Conservation (phyloP, 2,329 filamentous ascomycete genomes). For the Scytalidium sp. region DNA sequence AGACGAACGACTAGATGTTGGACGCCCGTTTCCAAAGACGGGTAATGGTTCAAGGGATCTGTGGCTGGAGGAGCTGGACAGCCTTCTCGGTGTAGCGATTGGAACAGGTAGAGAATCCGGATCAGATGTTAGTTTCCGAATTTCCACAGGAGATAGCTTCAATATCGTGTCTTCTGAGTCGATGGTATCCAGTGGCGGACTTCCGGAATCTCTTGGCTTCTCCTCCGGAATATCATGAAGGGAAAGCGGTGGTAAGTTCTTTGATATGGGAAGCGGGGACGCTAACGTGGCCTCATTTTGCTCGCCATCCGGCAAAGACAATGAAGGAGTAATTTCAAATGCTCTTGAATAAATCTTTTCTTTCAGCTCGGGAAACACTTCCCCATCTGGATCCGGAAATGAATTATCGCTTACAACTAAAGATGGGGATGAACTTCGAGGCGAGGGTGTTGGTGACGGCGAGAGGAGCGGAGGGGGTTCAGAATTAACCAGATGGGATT, state of each 20-base stretch:
- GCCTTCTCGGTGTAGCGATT: constrained; percentile 40
- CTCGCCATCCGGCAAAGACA: neutral
- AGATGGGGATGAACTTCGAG: constrained; percentile 19
- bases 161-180: constrained; percentile 40
- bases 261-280: constrained; percentile 19
- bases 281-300: constrained; percentile 12
- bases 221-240: constrained; percentile 27
- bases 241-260: constrained; percentile 16
- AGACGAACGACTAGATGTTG: constrained; percentile 13
- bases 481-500: constrained; percentile 10
- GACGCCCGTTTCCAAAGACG: constrained; percentile 12
- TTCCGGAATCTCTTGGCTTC: constrained; percentile 17
- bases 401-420: constrained; percentile 11
- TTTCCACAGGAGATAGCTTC: constrained; percentile 55
- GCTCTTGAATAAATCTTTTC: constrained; percentile 11
- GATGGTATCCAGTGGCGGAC: constrained; percentile 15
- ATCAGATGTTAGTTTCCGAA: constrained; percentile 53
- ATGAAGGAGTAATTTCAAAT: constrained; percentile 11
- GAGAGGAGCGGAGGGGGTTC: constrained; percentile 20
- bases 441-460: constrained; percentile 23
- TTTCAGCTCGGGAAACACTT: constrained; percentile 10
- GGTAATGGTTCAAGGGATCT: constrained; percentile 29
- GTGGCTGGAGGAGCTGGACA: constrained; percentile 19
- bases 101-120: constrained; percentile 58
- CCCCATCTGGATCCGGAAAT: constrained; percentile 9